phyloP scores from a whole-genome alignment of 345 rosid genomes.

The Mercurialis annua region DNA sequence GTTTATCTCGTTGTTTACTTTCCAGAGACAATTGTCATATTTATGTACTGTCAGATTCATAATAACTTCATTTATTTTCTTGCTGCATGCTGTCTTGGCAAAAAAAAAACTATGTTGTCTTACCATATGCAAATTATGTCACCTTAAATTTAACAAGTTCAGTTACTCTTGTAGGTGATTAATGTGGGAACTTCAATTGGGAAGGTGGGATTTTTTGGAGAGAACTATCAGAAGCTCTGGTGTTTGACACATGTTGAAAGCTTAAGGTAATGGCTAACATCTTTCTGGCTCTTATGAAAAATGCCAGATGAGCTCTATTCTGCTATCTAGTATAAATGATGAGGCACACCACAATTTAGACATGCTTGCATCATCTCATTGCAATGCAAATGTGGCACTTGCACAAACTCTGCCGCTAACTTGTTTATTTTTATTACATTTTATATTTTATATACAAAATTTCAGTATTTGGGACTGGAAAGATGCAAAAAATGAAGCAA shows the following conservation, averaged over 20 bases:
- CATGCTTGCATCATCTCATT: neutral
- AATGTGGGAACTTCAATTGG: conserved; percentile 86
- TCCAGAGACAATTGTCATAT: too few species aligned
- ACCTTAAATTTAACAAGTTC: neutral
- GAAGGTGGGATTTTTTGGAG: conserved; percentile 80
- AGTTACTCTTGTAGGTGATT: conserved; percentile 53
- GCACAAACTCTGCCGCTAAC: neutral
- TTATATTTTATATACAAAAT: neutral
- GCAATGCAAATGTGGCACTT: neutral
- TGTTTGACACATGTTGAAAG: conserved; percentile 93
- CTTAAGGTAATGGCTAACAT: conserved; percentile 51
- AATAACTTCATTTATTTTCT: neutral
- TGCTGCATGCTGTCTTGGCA: neutral
- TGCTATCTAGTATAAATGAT: neutral
- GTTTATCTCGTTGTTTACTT: too few species aligned
- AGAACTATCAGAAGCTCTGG: conserved; percentile 63
- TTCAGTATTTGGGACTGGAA: conserved; percentile 82
- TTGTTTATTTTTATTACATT: neutral
- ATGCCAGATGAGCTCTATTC: conserved; percentile 1
- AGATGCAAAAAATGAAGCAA: conserved; percentile 52
- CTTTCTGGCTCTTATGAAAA: neutral
- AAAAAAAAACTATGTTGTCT: neutral
- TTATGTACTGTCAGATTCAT: neutral
- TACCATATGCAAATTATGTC: neutral
- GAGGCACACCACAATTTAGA: neutral